A percentile compares a stretch with the other conserved stretches of the same genome.
Evolutionary conservation across 2,329 filamentous ascomycete species (phyloP).

Genomic region (Myriosclerotinia curreyana): DNA sequence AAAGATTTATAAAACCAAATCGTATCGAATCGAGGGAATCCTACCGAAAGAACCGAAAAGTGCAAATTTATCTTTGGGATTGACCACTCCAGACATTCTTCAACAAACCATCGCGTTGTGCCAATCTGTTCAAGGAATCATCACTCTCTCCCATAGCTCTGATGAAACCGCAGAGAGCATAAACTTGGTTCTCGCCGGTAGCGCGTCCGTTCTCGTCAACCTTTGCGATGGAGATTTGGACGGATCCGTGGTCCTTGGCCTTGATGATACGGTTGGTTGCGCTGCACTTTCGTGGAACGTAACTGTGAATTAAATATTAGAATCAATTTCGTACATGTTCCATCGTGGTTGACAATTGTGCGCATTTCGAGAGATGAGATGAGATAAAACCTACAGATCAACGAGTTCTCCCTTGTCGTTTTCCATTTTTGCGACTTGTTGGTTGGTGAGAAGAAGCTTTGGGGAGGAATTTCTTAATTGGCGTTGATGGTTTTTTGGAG

Average conservation of each 20-base stretch:
- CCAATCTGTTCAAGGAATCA: conserved; percentile 90
- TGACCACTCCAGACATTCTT: conserved; percentile 89
- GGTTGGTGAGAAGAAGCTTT: conserved; percentile 29
- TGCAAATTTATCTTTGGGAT: conserved; percentile 40
- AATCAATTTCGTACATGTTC: conserved; percentile 6
- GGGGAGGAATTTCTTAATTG: conserved; percentile 16
- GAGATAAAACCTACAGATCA: conserved; percentile 73
- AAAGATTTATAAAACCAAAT: background rate
- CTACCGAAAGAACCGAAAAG: conserved; percentile 35
- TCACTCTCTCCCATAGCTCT: conserved; percentile 97
- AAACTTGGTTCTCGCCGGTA: conserved; percentile 95
- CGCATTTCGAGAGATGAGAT: conserved; percentile 6
- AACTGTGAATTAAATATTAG: conserved; percentile 51
- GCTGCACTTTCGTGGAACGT: conserved; percentile 98
- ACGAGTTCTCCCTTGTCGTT: conserved; percentile 99
- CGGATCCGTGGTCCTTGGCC: conserved; percentile 98
- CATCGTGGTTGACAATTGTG: background rate
- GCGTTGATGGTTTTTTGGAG: too few species aligned
- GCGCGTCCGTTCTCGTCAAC: conserved; percentile 96
- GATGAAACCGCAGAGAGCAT: conserved; percentile 96
- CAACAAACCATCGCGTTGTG: conserved; percentile 93
- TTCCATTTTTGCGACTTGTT: conserved; percentile 74
- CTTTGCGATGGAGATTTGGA: conserved; percentile 96
- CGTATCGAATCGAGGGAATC: conserved; percentile 14
- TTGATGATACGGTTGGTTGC: conserved; percentile 99